Percentiles rank a stretch among this genome's conserved stretches.
Evolutionary conservation across 1,139 yeast genomes (phyloP).

Genomic region (Eremothecium coryli): DNA sequence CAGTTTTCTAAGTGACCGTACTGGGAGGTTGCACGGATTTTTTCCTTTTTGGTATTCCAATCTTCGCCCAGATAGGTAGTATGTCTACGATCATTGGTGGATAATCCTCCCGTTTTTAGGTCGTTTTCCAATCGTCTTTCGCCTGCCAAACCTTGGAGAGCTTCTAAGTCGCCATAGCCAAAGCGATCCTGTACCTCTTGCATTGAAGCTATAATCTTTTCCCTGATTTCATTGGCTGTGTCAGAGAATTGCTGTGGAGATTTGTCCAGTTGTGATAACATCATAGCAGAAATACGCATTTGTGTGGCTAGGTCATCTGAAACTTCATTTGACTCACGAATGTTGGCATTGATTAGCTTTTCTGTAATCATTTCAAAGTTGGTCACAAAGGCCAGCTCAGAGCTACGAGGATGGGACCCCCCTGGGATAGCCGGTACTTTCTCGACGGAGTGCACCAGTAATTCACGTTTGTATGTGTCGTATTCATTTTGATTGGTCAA

Average conservation of each 20-base stretch:
- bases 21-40: slow-evolving; percentile 67
- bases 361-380: slow-evolving; percentile 28
- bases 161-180: slow-evolving; percentile 43
- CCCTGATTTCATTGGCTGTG: slow-evolving; percentile 61
- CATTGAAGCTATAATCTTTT: slow-evolving; percentile 80
- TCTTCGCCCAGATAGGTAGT: slow-evolving; percentile 76
- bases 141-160: slow-evolving; percentile 69
- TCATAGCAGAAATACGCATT: slow-evolving; percentile 92
- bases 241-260: slow-evolving; percentile 58
- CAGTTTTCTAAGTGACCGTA: slow-evolving; percentile 84
- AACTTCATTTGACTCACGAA: slow-evolving; percentile 15
- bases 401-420: slow-evolving; percentile 26
- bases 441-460: slow-evolving; percentile 33
- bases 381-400: slow-evolving; percentile 32
- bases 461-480: slow-evolving; percentile 33
- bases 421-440: slow-evolving; percentile 34
- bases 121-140: slow-evolving; percentile 87
- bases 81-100: slow-evolving; percentile 25
- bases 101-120: slow-evolving; percentile 64
- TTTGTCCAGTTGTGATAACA: slow-evolving; percentile 80
- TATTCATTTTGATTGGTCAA: slow-evolving; percentile 38
- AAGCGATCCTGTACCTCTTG: slow-evolving; percentile 70
- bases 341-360: slow-evolving; percentile 13
- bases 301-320: slow-evolving; percentile 64
- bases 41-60: slow-evolving; percentile 71